phyloP scores from a whole-genome alignment of 2,329 filamentous ascomycete genomes.

The Arthrobotrys sinensis region DNA sequence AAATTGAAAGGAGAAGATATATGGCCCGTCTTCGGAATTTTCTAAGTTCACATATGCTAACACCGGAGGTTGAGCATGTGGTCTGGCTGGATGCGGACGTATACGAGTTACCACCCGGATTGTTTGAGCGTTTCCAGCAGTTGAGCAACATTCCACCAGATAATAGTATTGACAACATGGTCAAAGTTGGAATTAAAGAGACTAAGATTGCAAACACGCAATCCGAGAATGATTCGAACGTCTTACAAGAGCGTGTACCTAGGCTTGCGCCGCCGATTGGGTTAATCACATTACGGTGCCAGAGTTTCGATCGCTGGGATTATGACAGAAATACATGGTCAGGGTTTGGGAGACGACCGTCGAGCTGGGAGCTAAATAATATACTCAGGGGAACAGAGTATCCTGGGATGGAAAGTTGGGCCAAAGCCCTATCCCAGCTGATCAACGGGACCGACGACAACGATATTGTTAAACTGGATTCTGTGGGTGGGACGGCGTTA shows the following conservation, averaged over 20 bases:
- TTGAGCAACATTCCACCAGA: constrained; percentile 63
- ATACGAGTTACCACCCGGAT: constrained; percentile 65
- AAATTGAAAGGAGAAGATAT: constrained; percentile 19
- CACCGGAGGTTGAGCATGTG: constrained; percentile 63
- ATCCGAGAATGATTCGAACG: background rate
- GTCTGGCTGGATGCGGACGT: constrained; percentile 68
- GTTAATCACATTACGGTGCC: constrained; percentile 66
- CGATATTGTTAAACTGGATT: constrained; percentile 66
- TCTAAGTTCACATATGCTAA: constrained; percentile 34
- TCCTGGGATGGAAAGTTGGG: constrained; percentile 55
- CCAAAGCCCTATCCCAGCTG: constrained; percentile 52
- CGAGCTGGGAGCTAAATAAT: constrained; percentile 62
- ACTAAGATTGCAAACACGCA: background rate
- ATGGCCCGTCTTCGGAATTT: constrained; percentile 41
- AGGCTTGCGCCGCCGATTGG: constrained; percentile 61
- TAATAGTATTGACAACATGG: constrained; percentile 59
- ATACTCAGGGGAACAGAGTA: constrained; percentile 62
- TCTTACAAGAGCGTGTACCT: background rate
- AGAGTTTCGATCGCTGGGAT: constrained; percentile 65
- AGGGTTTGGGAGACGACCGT: constrained; percentile 54
- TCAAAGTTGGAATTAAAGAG: constrained; percentile 31
- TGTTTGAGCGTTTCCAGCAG: constrained; percentile 65
- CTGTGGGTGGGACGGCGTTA: constrained; percentile 67
- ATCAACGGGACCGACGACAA: constrained; percentile 64
- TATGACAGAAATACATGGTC: constrained; percentile 68